Evolutionary conservation across 257 asterid genomes (phyloP), one percentile per base, ranked within the genome.

Genomic region (Solanum medicagineum): DNA sequence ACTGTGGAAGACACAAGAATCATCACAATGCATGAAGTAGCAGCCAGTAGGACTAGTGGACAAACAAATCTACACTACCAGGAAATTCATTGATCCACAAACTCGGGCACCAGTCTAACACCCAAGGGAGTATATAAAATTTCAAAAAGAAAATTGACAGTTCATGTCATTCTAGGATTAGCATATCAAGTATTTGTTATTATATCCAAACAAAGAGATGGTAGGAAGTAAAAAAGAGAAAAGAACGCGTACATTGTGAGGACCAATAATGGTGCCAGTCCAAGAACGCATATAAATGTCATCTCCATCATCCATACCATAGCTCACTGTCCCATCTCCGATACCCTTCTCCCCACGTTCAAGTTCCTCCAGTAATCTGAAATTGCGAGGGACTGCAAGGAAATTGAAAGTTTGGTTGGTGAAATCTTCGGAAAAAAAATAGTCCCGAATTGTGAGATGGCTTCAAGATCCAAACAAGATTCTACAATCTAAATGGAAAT

Each of bases 321-420:
- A 94, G 89, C 98, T 94, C 85, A 94, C 98, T 32, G 97, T 93
- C 47, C 98, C 97, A 88, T 94, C 98, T 85, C 98, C 98, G 81
- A 94, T 94, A 87, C 98, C 98, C 84, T 94, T 93, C 84, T 94
- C 98, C 36, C 98, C 98, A 36, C 98, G 98, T 88, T 94, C 98
- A 71, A 94, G 98, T 90, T 94, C 98, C 91, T 94, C 98, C 86
- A 94, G 86, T 91, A 93, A 92, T 83, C 97, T 92, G 91, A 94
- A 94, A 90, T 93, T 94, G 79, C 98, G 90, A 83, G 98, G 98
- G 75, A 94, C 97, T 93, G 91, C 90, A 89, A 66, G 84, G 81
- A 83, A 85, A 15, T 42, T 75, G 80, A 49, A 86, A 83, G 4
- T 44, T 2, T 80, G 6, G 24, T 51, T 26, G n/a, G 45, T 90